Base-by-base conservation (phyloP, 441 rosid species). In the Adansonia gregorii region DNA sequence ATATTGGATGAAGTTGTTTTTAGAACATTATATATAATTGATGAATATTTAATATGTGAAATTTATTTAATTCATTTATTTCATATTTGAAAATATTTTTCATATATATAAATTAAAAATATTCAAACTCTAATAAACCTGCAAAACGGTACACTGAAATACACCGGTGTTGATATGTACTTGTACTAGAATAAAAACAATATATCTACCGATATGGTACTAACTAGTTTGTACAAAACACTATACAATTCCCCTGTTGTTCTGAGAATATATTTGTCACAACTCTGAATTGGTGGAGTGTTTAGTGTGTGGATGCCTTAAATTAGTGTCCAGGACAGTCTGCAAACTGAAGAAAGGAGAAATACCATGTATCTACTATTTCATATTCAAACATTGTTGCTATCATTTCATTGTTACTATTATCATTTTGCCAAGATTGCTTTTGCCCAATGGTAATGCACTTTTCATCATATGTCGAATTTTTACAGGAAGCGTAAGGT, bases 401-500 rank as follows among this genome's bases (percentile, higher is more conserved):
- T 39, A 64, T 64, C 68, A 15, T 39, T 39, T 64, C 39, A 39
- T 64, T 7, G 35, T 15, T 35, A 8, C 1, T 20, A n/a, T 65
- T 65, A n/a, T 65, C 41, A n/a, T 3, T n/a, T 39, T 15, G 69
- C 24, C 69, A 39, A 65, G 8, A 39, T 7, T 65, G 48, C 49
- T 35, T 65, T 35, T 15, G 48, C 22, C 41, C 24, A 43, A 39
- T 39, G 2, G 14, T 14, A 12, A 39, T 64, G 68, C 19, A 64
- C 20, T 2, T 12, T 3, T 64, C 68, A 64, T 35, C n/a, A 19
- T 64, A 20, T 64, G 48, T 35, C 6, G n/a, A 35, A 22, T 39
- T 65, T 78, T 73, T 59, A 24, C 91, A 94, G 98, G 89, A 96
- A 93, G 85, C 91, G 98, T 39, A 87, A 88, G 83, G 89, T 89